A percentile compares a stretch with the other conserved stretches of the same genome.
Evolutionary conservation across 495 filamentous ascomycete species (phyloP).

Genomic region (Neurospora pannonica): DNA sequence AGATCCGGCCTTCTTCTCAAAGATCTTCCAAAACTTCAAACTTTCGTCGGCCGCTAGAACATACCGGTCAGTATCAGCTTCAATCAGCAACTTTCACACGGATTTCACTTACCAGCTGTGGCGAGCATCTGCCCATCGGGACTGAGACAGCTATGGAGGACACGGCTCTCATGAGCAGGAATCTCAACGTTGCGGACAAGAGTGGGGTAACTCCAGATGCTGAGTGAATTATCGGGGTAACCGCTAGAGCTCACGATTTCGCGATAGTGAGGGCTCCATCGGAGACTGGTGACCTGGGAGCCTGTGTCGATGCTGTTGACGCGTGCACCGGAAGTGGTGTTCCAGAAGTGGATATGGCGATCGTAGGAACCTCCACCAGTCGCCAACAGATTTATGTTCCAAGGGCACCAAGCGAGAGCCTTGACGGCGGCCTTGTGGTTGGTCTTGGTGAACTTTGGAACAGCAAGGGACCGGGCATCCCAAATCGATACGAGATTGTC

Average conservation of each 20-base stretch:
- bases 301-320: constrained; percentile 99
- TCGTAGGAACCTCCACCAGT: constrained; percentile 96
- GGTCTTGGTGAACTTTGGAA: constrained; percentile 97
- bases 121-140: constrained; percentile 97
- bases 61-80: constrained; percentile 9
- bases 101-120: constrained; percentile 55
- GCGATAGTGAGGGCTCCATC: constrained; percentile 93
- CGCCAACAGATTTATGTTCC: constrained; percentile 93
- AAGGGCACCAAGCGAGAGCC: constrained; percentile 97
- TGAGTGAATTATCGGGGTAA: constrained; percentile 96
- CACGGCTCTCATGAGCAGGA: constrained; percentile 94
- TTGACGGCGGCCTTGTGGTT: constrained; percentile 99
- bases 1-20: constrained; percentile 88
- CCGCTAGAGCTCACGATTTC: constrained; percentile 96
- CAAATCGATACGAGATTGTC: constrained; percentile 98
- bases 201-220: constrained; percentile 97
- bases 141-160: constrained; percentile 88
- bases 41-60: constrained; percentile 75
- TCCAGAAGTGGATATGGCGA: constrained; percentile 99
- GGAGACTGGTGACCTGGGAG: constrained; percentile 87
- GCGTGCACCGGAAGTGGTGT: constrained; percentile 89
- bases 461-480: constrained; percentile 85
- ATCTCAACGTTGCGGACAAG: constrained; percentile 96
- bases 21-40: constrained; percentile 99
- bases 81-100: not conserved